Base-by-base conservation (phyloP, 441 rosid species). In the Pelargonium myrrhifolium region DNA sequence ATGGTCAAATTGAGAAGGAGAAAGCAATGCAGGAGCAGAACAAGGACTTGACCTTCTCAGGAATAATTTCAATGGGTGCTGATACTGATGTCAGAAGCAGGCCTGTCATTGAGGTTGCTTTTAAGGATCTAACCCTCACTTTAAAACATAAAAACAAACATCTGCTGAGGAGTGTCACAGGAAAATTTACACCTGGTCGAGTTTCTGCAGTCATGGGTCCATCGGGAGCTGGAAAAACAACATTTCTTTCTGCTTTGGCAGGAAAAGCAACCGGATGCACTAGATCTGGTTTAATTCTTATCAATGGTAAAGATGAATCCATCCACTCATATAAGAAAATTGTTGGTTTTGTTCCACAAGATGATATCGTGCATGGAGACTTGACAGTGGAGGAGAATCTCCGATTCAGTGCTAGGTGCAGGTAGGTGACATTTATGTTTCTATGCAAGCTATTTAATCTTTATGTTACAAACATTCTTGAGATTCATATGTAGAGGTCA, bases 181-280 rank as follows among this genome's bases (percentile, higher is more conserved):
- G 99, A 22, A 90, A 92, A 73, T 66, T 95, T 71, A 81, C 73
- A 6, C 96, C 99, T 51, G 99, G 98, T n/a, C 82, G 91, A 76
- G 92, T 94, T 71, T 88, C 95, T 17, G 97, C 98, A 24, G 99
- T 94, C 40, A 95, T 92, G 98, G 99, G 98, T 63, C 98, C 99
- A 47, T 95, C 99, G 9, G 98, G 98, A 31, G 98, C 99, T 17
- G 99, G 99, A 28, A 95, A 95, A 78, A 90, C 99, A 3, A 92
- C 99, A 22, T 95, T 95, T 80, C 85, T 95, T 65, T 86, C 95
- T 71, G 98, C 99, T 74, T 74, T 95, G 73, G 84, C 89, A 6
- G 99, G 99, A 22, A 87, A 89, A 79, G 87, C 89, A 72, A 64
- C 86, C 9, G 99, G 97, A 15, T 92, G 99, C 80, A 71, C 66